These are phyloP conservation scores for Pterulicium gracile DNA, from an alignment of 1,284 basidiomycete genomes.

Conservation along the genomic window DNA sequence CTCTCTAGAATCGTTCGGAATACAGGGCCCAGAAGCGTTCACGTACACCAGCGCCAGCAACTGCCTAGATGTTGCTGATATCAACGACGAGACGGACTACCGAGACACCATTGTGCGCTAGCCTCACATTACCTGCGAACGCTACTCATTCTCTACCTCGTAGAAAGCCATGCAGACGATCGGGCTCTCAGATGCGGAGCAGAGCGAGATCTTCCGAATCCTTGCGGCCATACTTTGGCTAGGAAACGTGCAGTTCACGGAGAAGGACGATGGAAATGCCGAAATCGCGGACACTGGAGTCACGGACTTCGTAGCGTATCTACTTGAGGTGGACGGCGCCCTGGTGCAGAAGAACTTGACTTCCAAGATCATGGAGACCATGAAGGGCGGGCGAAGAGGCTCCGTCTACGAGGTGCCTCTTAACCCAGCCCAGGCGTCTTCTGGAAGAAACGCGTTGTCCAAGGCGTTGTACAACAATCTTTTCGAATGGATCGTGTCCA, in stretches of 20 bases:
- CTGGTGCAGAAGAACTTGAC: conserved; percentile 84
- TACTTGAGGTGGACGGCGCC: conserved; percentile 81
- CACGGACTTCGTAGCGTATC: conserved; percentile 92
- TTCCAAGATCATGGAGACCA: conserved; percentile 85
- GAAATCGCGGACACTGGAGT: conserved; percentile 75
- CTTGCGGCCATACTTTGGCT: conserved; percentile 93
- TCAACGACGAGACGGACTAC: conserved; percentile 87
- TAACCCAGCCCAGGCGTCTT: conserved; percentile 84
- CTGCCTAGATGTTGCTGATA: conserved; percentile 86
- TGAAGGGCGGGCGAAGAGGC: conserved; percentile 83
- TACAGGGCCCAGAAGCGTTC: conserved; percentile 97
- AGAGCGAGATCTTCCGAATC: conserved; percentile 90
- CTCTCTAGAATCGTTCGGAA: conserved; percentile 76
- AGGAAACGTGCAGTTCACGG: conserved; percentile 87
- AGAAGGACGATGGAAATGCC: conserved; percentile 88
- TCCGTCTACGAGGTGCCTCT: conserved; percentile 96
- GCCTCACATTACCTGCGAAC: background rate
- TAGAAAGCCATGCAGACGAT: conserved; percentile 92
- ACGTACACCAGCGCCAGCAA: conserved; percentile 88
- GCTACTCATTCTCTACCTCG: conserved; percentile 12
- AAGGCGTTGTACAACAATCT: conserved; percentile 99
- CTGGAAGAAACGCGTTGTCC: conserved; percentile 86
- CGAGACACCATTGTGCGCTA: conserved; percentile 71
- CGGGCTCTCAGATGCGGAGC: conserved; percentile 78
- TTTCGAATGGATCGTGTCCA: conserved; percentile 98